phyloP scores from a whole-genome alignment of 805 yeast genomes.

The Candida boidinii region DNA sequence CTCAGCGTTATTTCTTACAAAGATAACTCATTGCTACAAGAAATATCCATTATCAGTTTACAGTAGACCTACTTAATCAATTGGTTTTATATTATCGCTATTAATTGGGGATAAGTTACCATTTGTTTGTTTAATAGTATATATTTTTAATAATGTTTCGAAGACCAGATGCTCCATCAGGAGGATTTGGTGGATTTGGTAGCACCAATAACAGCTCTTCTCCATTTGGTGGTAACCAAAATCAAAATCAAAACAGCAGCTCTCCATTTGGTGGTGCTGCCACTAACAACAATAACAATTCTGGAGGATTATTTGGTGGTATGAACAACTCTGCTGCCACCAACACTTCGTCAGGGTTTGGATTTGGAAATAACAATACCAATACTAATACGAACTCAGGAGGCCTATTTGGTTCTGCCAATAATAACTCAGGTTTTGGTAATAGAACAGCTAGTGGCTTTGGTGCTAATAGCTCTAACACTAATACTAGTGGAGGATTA shows the following conservation, averaged over 20 bases:
- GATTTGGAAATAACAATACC: constrained; percentile 11
- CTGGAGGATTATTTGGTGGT: constrained; percentile 13
- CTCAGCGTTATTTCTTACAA: too few relatives aligned
- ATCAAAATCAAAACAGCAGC: constrained; percentile 7
- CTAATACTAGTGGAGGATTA: constrained; percentile 18
- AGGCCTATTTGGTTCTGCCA: constrained; percentile 29
- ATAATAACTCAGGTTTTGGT: constrained; percentile 11
- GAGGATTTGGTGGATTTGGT: constrained; percentile 47
- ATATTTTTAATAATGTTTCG: constrained; percentile 41
- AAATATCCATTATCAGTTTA: too few relatives aligned
- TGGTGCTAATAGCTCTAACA: constrained; percentile 17
- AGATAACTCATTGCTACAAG: too few relatives aligned
- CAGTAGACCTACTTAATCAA: too few relatives aligned
- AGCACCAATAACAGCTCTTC: constrained; percentile 3
- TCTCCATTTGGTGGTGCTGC: constrained; percentile 18
- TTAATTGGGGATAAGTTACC: too few relatives aligned
- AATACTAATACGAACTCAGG: constrained; percentile 24
- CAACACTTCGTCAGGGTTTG: constrained; percentile 6
- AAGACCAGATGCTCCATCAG: constrained; percentile 26
- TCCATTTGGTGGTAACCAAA: constrained; percentile 12
- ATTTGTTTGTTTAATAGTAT: too few relatives aligned
- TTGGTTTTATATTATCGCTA: too few relatives aligned
- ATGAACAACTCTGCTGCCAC: background rate
- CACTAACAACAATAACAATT: constrained; percentile 2
- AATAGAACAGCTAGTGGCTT: constrained; percentile 9